Percentiles rank a stretch among this genome's conserved stretches.
These are phyloP conservation scores for Alternaria panax DNA, from an alignment of 2,329 filamentous ascomycete genomes.

Conservation along the genomic window DNA sequence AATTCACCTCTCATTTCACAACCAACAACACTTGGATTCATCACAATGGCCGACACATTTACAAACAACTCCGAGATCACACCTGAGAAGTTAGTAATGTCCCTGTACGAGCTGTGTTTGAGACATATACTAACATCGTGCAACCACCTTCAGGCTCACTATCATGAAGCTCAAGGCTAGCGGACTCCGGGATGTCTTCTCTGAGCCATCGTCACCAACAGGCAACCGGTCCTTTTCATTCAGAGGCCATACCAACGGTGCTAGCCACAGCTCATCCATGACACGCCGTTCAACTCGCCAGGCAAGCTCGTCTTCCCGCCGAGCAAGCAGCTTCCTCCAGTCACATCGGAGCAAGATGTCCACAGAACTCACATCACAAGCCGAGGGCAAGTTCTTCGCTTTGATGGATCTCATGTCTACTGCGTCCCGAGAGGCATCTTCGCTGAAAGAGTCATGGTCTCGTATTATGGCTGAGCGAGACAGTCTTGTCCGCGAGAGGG, in stretches of 20 bases:
- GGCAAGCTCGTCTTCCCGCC: conserved; percentile 26
- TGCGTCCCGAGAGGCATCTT: conserved; percentile 33
- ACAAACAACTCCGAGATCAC: conserved; percentile 20
- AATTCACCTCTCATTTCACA: neutral
- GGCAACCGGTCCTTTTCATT: conserved; percentile 22
- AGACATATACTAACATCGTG: too few species aligned
- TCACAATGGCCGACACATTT: conserved; percentile 11
- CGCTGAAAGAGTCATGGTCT: conserved; percentile 35
- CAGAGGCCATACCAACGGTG: conserved; percentile 2
- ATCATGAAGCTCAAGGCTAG: conserved; percentile 33
- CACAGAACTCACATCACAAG: conserved; percentile 32
- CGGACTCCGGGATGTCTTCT: conserved; percentile 32
- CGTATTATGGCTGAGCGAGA: conserved; percentile 39
- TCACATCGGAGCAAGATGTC: conserved; percentile 38
- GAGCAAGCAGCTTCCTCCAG: conserved; percentile 31
- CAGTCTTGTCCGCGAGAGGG: conserved; percentile 26
- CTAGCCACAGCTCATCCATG: conserved; percentile 13
- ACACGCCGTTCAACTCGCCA: conserved; percentile 27
- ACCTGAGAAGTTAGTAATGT: conserved; percentile 20
- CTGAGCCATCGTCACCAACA: conserved; percentile 29
- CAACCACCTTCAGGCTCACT: conserved; percentile 13
- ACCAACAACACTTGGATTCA: neutral
- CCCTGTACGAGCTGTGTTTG: too few species aligned
- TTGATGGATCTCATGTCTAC: conserved; percentile 39
- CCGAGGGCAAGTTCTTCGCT: conserved; percentile 38